phyloP scores from a whole-genome alignment of 2,329 filamentous ascomycete species.

The Ampelomyces quisqualis region DNA sequence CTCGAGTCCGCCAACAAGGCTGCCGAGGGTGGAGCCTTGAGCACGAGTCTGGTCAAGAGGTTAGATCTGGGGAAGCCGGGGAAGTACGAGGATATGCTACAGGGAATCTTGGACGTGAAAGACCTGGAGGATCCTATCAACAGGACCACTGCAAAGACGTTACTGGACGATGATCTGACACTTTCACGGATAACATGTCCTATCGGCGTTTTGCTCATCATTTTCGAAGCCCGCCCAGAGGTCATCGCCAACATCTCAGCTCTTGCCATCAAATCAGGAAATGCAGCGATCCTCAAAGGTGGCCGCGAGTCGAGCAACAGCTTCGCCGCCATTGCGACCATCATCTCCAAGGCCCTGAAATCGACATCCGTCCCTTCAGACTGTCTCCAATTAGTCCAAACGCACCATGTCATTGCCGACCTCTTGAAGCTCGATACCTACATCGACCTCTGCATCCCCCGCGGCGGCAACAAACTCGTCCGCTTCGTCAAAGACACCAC shows the following conservation, averaged over 20 bases:
- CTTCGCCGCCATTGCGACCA: constrained; percentile 85
- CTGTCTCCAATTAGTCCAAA: constrained; percentile 91
- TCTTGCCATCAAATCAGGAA: constrained; percentile 93
- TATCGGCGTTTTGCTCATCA: constrained; percentile 96
- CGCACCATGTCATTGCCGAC: constrained; percentile 83
- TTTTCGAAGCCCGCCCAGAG: constrained; percentile 96
- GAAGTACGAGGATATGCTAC: constrained; percentile 97
- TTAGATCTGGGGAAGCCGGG: constrained; percentile 82
- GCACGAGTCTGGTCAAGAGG: constrained; percentile 79
- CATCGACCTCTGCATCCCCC: constrained; percentile 93
- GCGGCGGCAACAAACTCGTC: constrained; percentile 87
- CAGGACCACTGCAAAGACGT: constrained; percentile 77
- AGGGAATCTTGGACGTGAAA: constrained; percentile 87
- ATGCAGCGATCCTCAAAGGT: constrained; percentile 94
- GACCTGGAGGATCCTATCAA: constrained; percentile 85
- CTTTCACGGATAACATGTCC: constrained; percentile 89
- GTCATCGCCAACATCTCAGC: constrained; percentile 98
- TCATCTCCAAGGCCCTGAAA: constrained; percentile 76
- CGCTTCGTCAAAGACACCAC: constrained; percentile 86
- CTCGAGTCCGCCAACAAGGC: constrained; percentile 72
- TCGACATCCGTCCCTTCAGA: constrained; percentile 75
- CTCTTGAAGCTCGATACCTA: constrained; percentile 82
- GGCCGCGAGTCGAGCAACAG: constrained; percentile 94
- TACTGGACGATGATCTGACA: constrained; percentile 80
- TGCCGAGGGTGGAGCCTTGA: constrained; percentile 73